Evolutionary conservation across 2,329 filamentous ascomycete genomes (phyloP).

Genomic region (Paecilomyces fulvus): DNA sequence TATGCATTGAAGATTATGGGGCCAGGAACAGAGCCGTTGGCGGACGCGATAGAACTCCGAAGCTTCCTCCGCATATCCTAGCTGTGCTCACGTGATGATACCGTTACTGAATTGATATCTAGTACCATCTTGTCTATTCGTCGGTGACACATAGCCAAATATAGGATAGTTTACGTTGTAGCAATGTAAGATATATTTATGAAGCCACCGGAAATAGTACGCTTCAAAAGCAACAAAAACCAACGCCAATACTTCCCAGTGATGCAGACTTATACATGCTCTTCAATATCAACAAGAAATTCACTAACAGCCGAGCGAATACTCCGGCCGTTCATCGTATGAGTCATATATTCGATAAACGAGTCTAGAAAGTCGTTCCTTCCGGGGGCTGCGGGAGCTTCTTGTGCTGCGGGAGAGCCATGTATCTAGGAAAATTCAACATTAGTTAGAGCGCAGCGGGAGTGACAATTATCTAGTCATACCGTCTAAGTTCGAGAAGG

Average conservation of each 20-base stretch:
- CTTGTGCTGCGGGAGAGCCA: conserved; percentile 87
- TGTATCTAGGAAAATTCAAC: conserved; percentile 54
- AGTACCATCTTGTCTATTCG: conserved; percentile 1
- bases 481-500: conserved; percentile 77
- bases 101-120: neutral
- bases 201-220: neutral
- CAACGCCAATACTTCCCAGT: conserved; percentile 23
- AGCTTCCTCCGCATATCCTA: neutral
- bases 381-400: conserved; percentile 92
- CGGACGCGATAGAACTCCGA: neutral
- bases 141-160: neutral
- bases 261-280: conserved; percentile 34
- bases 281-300: conserved; percentile 15
- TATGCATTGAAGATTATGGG: conserved; percentile 25
- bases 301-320: conserved; percentile 9
- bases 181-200: neutral
- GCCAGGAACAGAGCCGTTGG: neutral
- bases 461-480: conserved; percentile 12
- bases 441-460: conserved; percentile 20
- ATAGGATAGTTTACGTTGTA: neutral
- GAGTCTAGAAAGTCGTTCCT: conserved; percentile 54
- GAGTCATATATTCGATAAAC: conserved; percentile 12
- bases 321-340: conserved; percentile 19
- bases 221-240: conserved; percentile 15
- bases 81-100: neutral